Percentiles rank a stretch among this genome's conserved stretches.
phyloP scores from a whole-genome alignment of 179 eudicot species.

The Amaranthus tricolor region DNA sequence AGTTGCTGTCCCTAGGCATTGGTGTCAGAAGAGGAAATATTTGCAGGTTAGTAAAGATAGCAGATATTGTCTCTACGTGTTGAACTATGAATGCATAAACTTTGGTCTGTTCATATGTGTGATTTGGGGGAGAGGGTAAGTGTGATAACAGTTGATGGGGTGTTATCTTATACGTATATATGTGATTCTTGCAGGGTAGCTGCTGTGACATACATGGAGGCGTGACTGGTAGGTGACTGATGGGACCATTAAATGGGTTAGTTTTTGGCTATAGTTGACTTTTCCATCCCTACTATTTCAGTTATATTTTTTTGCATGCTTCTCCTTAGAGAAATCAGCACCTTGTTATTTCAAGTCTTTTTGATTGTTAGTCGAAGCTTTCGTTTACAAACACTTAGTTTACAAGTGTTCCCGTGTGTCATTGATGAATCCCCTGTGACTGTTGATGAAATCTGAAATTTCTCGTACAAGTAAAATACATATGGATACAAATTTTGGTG shows the following conservation, averaged over 20 bases:
- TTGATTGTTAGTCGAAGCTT: background rate
- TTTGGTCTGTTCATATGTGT: slow-evolving; percentile 22
- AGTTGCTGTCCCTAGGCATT: slow-evolving; percentile 96
- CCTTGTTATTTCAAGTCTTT: background rate
- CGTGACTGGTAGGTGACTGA: slow-evolving; percentile 81
- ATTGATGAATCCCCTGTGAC: no score
- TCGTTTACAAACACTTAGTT: background rate
- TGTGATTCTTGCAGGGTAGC: slow-evolving; percentile 99
- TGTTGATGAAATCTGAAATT: background rate
- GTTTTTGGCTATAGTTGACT: no score
- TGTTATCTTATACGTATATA: slow-evolving; percentile 92
- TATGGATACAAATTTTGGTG: background rate
- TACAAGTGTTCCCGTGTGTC: background rate
- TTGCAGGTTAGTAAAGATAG: slow-evolving; percentile 62
- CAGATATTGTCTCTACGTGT: slow-evolving; percentile 12
- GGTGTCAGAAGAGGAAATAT: slow-evolving; percentile 94
- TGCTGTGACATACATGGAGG: slow-evolving; percentile 81
- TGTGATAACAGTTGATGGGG: slow-evolving; percentile 50
- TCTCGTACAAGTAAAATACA: no score
- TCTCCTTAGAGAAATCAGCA: background rate
- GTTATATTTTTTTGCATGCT: background rate
- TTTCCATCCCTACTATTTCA: no score
- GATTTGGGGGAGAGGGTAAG: slow-evolving; percentile 46
- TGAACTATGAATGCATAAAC: slow-evolving; percentile 28
- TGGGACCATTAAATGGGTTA: slow-evolving; percentile 47